These are phyloP conservation scores for Globisporangium orthogonon DNA, from an alignment of 352 stramenopile species.

Conservation along the genomic window DNA sequence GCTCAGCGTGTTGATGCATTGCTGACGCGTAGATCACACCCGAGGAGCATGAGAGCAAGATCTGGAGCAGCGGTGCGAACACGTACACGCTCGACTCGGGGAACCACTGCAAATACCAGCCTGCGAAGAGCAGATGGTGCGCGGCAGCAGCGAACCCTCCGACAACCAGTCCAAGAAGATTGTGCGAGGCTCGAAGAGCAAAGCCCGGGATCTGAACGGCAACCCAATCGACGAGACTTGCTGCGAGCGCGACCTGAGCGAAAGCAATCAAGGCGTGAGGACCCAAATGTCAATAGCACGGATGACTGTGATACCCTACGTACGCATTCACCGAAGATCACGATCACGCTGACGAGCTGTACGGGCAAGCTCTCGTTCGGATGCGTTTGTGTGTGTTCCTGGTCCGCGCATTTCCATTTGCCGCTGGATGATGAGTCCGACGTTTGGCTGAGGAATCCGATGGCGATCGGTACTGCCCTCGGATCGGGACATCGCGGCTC, in stretches of 20 bases:
- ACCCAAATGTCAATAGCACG: not conserved
- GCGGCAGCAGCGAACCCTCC: not conserved
- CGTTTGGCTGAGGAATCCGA: no score
- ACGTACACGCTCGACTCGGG: slow-evolving; percentile 5
- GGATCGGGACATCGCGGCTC: no score
- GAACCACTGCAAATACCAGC: slow-evolving; percentile 9
- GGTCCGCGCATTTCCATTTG: no score
- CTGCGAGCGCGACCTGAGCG: slow-evolving; percentile 1
- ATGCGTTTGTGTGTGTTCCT: not conserved
- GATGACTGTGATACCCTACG: not conserved
- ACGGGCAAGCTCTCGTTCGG: not conserved
- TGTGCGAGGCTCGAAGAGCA: slow-evolving; percentile 1
- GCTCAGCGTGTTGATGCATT: slow-evolving; percentile 4
- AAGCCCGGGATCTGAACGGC: slow-evolving; percentile 5
- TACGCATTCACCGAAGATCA: slow-evolving; percentile 15
- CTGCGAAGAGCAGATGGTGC: slow-evolving; percentile 6
- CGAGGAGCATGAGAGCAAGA: slow-evolving; percentile 7
- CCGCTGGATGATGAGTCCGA: no score
- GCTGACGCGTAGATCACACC: slow-evolving; percentile 7
- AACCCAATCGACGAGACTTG: slow-evolving; percentile 2
- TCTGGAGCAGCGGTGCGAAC: slow-evolving; percentile 8
- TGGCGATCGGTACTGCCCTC: no score
- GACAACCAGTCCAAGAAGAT: slow-evolving; percentile 1
- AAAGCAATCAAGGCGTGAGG: not conserved
- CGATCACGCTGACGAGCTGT: slow-evolving; percentile 5